Conservation (phyloP, 495 filamentous ascomycete genomes). For the Penicillium odoratum region DNA sequence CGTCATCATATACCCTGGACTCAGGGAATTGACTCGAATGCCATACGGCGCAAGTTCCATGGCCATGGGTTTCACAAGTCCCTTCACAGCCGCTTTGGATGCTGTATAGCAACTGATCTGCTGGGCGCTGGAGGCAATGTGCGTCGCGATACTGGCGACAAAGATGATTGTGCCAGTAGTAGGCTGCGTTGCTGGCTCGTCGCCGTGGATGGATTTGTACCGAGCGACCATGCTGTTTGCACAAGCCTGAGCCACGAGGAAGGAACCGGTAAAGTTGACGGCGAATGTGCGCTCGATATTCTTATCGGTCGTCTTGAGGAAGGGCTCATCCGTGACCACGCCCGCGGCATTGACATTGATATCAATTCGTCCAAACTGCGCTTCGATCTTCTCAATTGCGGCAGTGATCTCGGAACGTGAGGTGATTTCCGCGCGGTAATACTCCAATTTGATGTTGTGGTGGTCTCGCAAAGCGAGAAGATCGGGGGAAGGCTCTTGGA, state of each 20-base stretch:
- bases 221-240: conserved; percentile 16
- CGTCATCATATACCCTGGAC: conserved; percentile 33
- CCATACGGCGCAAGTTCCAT: conserved; percentile 48
- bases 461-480: neutral
- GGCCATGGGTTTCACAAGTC: conserved; percentile 50
- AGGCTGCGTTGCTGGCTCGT: no score
- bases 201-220: conserved; percentile 1
- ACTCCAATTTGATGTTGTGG: conserved; percentile 14
- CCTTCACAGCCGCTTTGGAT: conserved; percentile 48
- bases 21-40: conserved; percentile 46
- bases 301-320: conserved; percentile 14
- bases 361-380: conserved; percentile 15
- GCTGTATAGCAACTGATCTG: conserved; percentile 38
- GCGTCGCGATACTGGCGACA: conserved; percentile 22
- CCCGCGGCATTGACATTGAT: conserved; percentile 21
- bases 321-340: conserved; percentile 18
- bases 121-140: conserved; percentile 12
- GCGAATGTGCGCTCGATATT: conserved; percentile 11
- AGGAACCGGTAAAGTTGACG: conserved; percentile 22
- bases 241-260: conserved; percentile 17
- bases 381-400: conserved; percentile 20
- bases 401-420: conserved; percentile 8
- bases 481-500: neutral
- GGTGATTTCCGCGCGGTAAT: conserved; percentile 19
- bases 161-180: conserved; percentile 18